A percentile compares a stretch with the other conserved stretches of the same genome.
Conservation (phyloP, 2,329 filamentous ascomycete genomes). For the Xylariales sp. region DNA sequence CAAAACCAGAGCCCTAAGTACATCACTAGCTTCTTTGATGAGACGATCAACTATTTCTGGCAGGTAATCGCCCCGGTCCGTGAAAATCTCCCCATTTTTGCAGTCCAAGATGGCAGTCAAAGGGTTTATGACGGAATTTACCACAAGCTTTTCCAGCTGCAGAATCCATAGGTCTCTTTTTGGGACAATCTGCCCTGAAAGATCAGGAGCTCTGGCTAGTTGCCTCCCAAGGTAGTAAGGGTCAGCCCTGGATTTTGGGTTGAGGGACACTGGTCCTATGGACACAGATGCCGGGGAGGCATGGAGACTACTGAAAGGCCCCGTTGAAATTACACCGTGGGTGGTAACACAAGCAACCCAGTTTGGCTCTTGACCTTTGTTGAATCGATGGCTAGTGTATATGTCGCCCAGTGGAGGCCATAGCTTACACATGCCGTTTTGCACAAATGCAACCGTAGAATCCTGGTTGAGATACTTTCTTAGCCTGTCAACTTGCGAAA, state of each 20-base stretch:
- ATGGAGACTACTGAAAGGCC: slow-evolving; percentile 47
- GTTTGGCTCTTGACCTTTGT: slow-evolving; percentile 44
- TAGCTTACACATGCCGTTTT: slow-evolving; percentile 78
- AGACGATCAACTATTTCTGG: slow-evolving; percentile 62
- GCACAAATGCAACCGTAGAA: slow-evolving; percentile 77
- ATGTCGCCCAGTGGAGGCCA: slow-evolving; percentile 47
- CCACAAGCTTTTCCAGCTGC: slow-evolving; percentile 84
- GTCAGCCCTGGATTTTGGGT: slow-evolving; percentile 6
- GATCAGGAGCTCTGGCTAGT: slow-evolving; percentile 36
- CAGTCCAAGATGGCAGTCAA: slow-evolving; percentile 75
- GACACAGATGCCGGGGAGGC: slow-evolving; percentile 44
- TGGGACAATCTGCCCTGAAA: slow-evolving; percentile 35
- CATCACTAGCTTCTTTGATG: slow-evolving; percentile 67
- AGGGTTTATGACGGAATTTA: slow-evolving; percentile 80
- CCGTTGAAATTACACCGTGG: slow-evolving; percentile 50
- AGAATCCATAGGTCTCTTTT: slow-evolving; percentile 43
- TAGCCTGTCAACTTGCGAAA: slow-evolving; percentile 57
- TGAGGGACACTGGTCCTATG: slow-evolving; percentile 40
- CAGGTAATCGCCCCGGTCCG: slow-evolving; percentile 45
- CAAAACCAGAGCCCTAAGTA: slow-evolving; percentile 66
- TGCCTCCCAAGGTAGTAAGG: slow-evolving; percentile 34
- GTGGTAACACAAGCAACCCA: slow-evolving; percentile 67
- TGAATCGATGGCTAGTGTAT: slow-evolving; percentile 39
- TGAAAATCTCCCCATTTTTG: slow-evolving; percentile 73
- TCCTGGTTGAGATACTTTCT: slow-evolving; percentile 54